Evolutionary conservation across 768 basidiomycete species (phyloP).

Genomic region (Antrodiella citrinella): DNA sequence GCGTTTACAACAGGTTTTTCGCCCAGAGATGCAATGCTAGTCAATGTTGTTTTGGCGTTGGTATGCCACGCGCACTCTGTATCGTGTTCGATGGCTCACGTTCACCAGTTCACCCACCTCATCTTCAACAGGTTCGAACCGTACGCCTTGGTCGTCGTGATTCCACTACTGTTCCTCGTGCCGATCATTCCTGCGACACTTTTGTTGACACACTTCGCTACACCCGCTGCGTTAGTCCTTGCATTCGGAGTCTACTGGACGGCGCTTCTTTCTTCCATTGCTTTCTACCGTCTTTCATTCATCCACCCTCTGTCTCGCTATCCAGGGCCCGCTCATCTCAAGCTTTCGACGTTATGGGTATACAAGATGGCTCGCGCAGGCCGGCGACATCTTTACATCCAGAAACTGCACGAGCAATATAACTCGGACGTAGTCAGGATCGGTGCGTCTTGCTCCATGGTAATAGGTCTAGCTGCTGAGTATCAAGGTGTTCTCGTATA

Average conservation of each 20-base stretch:
- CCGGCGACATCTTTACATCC: slow-evolving; percentile 22
- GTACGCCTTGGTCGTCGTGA: slow-evolving; percentile 8
- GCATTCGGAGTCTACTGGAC: not conserved
- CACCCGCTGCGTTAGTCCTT: not conserved
- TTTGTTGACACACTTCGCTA: slow-evolving; percentile 7
- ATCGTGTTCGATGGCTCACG: too few relatives aligned
- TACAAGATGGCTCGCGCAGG: slow-evolving; percentile 30
- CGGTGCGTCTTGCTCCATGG: too few relatives aligned
- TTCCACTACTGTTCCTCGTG: slow-evolving; percentile 10
- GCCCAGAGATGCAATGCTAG: too few relatives aligned
- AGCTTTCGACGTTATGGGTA: slow-evolving; percentile 32
- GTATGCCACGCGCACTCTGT: too few relatives aligned
- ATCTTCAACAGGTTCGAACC: slow-evolving; percentile 13
- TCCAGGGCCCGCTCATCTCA: slow-evolving; percentile 32
- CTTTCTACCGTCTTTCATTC: slow-evolving; percentile 27
- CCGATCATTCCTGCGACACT: slow-evolving; percentile 2
- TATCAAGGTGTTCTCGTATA: not conserved
- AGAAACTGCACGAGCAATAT: slow-evolving; percentile 24
- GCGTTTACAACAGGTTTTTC: too few relatives aligned
- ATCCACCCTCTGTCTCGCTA: slow-evolving; percentile 28
- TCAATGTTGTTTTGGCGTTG: too few relatives aligned
- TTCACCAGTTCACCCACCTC: slow-evolving; percentile 9
- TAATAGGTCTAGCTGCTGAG: not conserved
- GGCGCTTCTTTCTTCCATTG: slow-evolving; percentile 8
- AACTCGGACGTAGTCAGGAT: slow-evolving; percentile 42